phyloP scores from a whole-genome alignment of 768 basidiomycete species.

The Kwoniella europaea region DNA sequence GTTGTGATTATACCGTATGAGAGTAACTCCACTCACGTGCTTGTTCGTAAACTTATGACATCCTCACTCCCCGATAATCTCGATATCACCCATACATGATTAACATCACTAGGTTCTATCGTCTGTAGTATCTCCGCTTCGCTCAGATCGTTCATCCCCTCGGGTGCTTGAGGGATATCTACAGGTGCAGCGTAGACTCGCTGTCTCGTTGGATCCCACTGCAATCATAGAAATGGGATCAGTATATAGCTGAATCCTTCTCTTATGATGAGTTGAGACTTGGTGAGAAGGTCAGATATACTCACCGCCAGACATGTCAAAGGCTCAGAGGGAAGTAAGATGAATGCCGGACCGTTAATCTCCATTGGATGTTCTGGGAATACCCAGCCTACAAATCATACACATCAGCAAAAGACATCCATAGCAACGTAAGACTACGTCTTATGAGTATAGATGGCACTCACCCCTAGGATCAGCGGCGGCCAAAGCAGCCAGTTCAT shows the following conservation, averaged over 20 bases:
- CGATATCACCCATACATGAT: conserved; percentile 57
- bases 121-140: conserved; percentile 49
- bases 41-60: conserved; percentile 49
- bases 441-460: conserved; percentile 5
- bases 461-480: conserved; percentile 55
- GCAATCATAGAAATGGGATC: background rate
- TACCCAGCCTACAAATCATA: conserved; percentile 49
- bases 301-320: conserved; percentile 56
- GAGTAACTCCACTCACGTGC: conserved; percentile 42
- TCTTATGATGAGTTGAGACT: too few relatives aligned
- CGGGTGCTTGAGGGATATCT: conserved; percentile 52
- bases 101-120: conserved; percentile 55
- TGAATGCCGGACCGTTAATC: conserved; percentile 52
- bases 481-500: conserved; percentile 45
- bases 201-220: conserved; percentile 55
- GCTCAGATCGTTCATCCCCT: conserved; percentile 49
- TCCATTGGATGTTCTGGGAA: conserved; percentile 53
- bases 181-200: conserved; percentile 55
- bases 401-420: background rate
- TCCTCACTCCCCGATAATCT: conserved; percentile 55
- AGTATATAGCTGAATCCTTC: too few relatives aligned
- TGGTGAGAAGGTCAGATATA: background rate
- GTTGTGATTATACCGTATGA: too few relatives aligned
- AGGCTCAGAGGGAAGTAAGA: conserved; percentile 52
- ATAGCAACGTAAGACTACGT: background rate